These are phyloP conservation scores for Ogataea henricii DNA, from an alignment of 805 yeast genomes.

Conservation along the genomic window DNA sequence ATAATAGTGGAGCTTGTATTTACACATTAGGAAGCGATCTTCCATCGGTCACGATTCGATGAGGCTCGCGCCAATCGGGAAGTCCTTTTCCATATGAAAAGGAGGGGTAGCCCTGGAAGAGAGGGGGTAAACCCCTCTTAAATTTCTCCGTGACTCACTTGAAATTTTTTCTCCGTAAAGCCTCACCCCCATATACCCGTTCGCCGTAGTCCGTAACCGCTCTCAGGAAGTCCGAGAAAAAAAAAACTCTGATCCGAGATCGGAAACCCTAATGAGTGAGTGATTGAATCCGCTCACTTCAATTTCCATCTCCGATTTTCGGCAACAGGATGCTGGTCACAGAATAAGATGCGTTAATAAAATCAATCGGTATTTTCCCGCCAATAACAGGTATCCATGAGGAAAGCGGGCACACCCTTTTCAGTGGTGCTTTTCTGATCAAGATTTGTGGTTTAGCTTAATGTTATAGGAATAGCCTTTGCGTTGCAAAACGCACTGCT, in stretches of 20 bases:
- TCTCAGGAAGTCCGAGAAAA: conserved; percentile 5
- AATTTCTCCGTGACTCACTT: conserved; percentile 7
- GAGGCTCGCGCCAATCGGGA: background rate
- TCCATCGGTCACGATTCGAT: background rate
- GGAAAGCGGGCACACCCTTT: no score
- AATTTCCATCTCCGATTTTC: background rate
- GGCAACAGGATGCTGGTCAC: background rate
- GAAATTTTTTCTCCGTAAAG: conserved; percentile 1
- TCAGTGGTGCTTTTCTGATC: no score
- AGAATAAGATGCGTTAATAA: no score
- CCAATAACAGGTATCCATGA: background rate
- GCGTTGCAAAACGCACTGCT: no score
- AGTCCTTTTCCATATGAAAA: background rate
- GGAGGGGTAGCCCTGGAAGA: conserved; percentile 3
- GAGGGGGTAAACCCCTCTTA: conserved; percentile 7
- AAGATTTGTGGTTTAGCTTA: no score
- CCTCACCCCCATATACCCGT: conserved; percentile 7
- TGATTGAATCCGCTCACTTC: background rate
- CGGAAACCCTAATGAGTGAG: background rate
- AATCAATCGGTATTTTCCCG: no score
- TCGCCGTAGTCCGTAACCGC: conserved; percentile 1
- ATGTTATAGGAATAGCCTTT: no score
- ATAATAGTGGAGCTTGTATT: background rate
- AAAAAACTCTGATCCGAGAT: background rate
- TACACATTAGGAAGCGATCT: background rate